Base-by-base conservation (phyloP, 345 rosid species). In the Camelina neglecta region DNA sequence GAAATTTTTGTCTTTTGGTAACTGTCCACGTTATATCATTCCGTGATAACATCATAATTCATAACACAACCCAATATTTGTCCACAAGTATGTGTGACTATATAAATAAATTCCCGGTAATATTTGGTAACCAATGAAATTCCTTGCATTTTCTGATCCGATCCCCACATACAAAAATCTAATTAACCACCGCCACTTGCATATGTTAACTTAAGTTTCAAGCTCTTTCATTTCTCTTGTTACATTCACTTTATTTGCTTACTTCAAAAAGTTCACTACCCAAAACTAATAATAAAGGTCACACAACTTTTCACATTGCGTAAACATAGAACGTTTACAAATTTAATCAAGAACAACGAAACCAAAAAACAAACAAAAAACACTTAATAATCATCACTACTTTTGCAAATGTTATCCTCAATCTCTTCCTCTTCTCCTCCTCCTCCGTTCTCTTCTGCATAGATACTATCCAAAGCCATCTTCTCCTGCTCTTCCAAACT, bases 361-460 rank as follows among this genome's bases (percentile, higher is more conserved):
- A 38, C 44, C 44, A 33, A 2, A 20, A 16, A 31, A 26, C 4
- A 26, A 55, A 18, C 18, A 18, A n/a, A 6, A 35, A 33, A 11
- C 64, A 73, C 31, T 20, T 44, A 55, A 21, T 44, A 55, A 21
- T 65, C 65, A 15, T 65, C 77, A 31, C 65, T 74, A 16, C 35
- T 56, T 68, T 65, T 65, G 71, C 77, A 65, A 73, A 73, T 73
- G 49, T 21, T 73, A 13, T 54, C 77, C 36, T 73, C 77, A 42
- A 44, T 73, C 70, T 54, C 72, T 53, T 36, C 63, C 7, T 72
- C 44, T 16, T 60, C 63, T 58, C 10, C 11, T 33, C 10, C 10
- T 33, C 11, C 41, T 55, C 36, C 11, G 8, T 38, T 56, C n/a
- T 39, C 63, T 54, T 21, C 58, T 33, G 38, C 71, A 23, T 9